Conservation (phyloP, 2,329 filamentous ascomycete genomes). For the Aspergillus transmontanensis region DNA sequence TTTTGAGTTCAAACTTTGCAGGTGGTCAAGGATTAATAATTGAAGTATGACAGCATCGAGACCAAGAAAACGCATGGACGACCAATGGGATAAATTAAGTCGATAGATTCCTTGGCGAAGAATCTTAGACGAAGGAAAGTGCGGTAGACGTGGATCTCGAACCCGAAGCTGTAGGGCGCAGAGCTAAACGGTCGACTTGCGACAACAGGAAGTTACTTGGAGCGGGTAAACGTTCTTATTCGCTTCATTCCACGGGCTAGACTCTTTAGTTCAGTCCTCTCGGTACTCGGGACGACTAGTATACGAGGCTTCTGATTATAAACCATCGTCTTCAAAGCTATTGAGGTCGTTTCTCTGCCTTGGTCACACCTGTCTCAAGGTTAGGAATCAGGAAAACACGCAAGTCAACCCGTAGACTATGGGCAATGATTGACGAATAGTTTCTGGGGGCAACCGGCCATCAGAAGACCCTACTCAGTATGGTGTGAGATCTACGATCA, state of each 20-base stretch:
- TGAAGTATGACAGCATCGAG: conserved; percentile 1
- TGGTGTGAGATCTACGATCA: conserved; percentile 1
- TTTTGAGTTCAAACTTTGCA: background rate
- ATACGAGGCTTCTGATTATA: background rate
- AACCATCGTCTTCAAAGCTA: background rate
- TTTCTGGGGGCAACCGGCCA: background rate
- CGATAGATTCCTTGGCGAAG: background rate
- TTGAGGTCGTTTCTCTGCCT: too few relatives aligned
- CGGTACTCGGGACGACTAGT: background rate
- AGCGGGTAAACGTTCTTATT: background rate
- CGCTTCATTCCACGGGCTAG: background rate
- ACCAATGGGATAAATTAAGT: conserved; percentile 1
- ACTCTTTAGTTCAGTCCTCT: background rate
- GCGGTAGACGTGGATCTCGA: background rate
- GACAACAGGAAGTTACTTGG: background rate
- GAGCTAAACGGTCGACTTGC: background rate
- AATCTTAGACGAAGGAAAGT: background rate
- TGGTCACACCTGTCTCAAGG: background rate
- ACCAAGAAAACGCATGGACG: background rate
- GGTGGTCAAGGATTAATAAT: background rate
- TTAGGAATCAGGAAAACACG: background rate
- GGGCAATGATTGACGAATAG: background rate
- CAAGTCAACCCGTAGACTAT: background rate
- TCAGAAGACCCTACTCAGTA: background rate
- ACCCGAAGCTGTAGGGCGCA: background rate